Percentiles rank a stretch among this genome's conserved stretches.
phyloP scores from a whole-genome alignment of 441 rosid genomes.

The Melastoma candidum region DNA sequence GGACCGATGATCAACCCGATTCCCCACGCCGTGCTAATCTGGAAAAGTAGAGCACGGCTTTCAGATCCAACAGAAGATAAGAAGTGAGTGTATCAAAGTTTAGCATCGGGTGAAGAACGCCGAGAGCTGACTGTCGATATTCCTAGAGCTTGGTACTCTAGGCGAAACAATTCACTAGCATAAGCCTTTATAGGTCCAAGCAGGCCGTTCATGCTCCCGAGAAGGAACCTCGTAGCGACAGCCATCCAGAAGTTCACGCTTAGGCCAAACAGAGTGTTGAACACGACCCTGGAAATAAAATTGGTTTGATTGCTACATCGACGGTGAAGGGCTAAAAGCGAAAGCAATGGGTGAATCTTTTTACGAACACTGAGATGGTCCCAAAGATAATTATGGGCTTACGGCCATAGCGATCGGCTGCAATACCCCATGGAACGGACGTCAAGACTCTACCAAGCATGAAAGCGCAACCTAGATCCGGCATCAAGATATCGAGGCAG shows the following conservation, averaged over 20 bases:
- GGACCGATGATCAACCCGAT: conserved; percentile 92
- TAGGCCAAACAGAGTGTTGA: conserved; percentile 17
- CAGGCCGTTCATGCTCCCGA: conserved; percentile 12
- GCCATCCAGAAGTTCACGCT: conserved; percentile 18
- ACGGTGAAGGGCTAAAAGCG: neutral
- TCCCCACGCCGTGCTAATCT: conserved; percentile 93
- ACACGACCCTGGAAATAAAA: conserved; percentile 4
- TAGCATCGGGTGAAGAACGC: too few species aligned
- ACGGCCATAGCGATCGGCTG: conserved; percentile 11
- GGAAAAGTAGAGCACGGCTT: neutral
- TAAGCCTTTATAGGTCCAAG: conserved; percentile 9
- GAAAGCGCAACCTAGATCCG: neutral
- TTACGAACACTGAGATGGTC: conserved; percentile 4
- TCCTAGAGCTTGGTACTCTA: too few species aligned
- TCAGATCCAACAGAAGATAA: too few species aligned
- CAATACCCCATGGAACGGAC: conserved; percentile 11
- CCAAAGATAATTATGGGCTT: neutral
- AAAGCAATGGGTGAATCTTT: neutral
- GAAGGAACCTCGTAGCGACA: conserved; percentile 7
- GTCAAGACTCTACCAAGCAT: conserved; percentile 18
- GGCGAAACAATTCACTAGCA: too few species aligned
- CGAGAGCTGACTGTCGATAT: too few species aligned
- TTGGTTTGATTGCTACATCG: neutral
- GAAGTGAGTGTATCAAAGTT: too few species aligned
- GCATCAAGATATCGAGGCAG: too few species aligned